phyloP scores from a whole-genome alignment of 805 yeast species.

The Komagataella kurtzmanii region DNA sequence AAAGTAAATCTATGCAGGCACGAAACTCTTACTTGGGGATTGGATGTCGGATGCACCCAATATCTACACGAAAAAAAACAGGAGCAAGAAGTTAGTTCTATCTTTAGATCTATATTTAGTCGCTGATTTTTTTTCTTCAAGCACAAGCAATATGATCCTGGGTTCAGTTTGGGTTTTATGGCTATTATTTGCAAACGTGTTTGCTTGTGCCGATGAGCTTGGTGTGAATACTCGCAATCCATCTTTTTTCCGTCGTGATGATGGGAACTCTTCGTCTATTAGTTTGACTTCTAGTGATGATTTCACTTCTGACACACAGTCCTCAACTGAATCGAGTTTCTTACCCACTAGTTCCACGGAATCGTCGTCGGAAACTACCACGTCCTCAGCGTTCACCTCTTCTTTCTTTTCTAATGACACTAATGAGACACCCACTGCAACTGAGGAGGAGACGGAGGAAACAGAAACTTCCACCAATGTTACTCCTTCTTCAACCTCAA shows the following conservation, averaged over 20 bases:
- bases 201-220: not conserved
- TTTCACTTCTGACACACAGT: not conserved
- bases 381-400: constrained; percentile 1
- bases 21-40: not conserved
- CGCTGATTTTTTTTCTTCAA: not conserved
- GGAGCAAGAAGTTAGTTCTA: not conserved
- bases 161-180: not conserved
- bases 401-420: constrained; percentile 2
- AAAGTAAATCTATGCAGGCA: not conserved
- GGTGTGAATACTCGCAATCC: not conserved
- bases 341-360: not conserved
- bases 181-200: not conserved
- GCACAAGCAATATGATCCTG: not conserved
- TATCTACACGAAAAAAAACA: not conserved
- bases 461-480: not conserved
- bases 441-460: not conserved
- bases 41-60: not conserved
- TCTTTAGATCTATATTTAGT: not conserved
- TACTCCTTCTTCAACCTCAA: constrained; percentile 1
- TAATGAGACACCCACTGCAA: not conserved
- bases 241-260: not conserved
- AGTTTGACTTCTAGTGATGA: not conserved
- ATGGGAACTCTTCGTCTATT: not conserved
- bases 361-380: not conserved
- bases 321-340: not conserved